Evolutionary conservation across 2,329 filamentous ascomycete species (phyloP), one percentile per base, ranked within the genome.

Genomic region (Ceratocystis variospora): DNA sequence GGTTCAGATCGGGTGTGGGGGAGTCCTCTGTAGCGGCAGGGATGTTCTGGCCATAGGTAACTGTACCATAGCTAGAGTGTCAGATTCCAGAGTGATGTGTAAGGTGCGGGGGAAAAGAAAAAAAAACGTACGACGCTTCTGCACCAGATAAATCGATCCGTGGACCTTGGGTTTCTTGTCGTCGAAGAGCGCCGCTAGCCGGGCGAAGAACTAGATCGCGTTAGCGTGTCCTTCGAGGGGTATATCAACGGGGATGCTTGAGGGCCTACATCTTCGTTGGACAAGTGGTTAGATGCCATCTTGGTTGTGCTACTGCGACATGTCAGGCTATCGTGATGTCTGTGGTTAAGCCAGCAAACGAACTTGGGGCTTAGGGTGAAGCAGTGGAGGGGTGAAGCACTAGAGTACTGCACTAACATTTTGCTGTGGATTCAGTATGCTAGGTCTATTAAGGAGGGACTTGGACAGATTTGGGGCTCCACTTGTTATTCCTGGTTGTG

Each of bases 71-170:
- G 33, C 44, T 15, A 31, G 45, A 28, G 46, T 22, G 61, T 53
- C 46, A 59, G 65, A 37, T 25, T n/a, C 3, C 6, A 10, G 17
- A 45, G 2, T 37, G 28, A 28, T 17, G 12, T 22, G 12, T 7
- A 7, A 17, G 10, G 10, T 5, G 15, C 25, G 44, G 37, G 15
- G 37, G 19, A 17, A 41, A 5, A 19, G 22, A 59, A n/a, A 19
- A 5, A 12, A 12, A 25, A 10, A 73, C 81, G 69, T 79, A 89
- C 87, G 76, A 76, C 88, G 82, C 74, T 93, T 93, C 73, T 95
- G 89, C 63, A 83, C 87, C 67, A 95, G 79, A 75, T 83, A 87
- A 70, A 95, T 79, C 63, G 85, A 84, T 71, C 88, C 88, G 75
- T 90, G 87, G 71, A 87, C 83, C 74, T 86, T 86, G 72, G 82